Evolutionary conservation across 2,329 filamentous ascomycete genomes (phyloP).

Genomic region (Phyllosticta capitalensis): DNA sequence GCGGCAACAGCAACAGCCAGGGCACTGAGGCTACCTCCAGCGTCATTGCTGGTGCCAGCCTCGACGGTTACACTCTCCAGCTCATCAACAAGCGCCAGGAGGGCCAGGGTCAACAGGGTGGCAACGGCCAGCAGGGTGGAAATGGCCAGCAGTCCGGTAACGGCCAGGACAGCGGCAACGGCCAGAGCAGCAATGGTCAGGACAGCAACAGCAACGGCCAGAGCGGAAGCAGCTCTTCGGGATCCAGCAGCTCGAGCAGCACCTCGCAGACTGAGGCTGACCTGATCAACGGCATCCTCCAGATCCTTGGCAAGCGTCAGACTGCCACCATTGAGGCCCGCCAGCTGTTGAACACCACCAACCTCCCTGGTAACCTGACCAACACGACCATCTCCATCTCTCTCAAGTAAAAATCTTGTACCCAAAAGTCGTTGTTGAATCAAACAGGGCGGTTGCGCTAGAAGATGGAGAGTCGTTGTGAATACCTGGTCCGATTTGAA

Average conservation of each 20-base stretch:
- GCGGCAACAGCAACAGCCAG: neutral
- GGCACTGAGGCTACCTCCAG: neutral
- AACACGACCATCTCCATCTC: neutral
- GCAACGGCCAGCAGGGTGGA: neutral
- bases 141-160: neutral
- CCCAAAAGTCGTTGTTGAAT: neutral
- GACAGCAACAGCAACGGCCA: neutral
- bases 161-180: neutral
- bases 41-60: no score
- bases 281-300: neutral
- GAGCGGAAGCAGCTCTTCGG: neutral
- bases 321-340: neutral
- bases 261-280: neutral
- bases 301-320: neutral
- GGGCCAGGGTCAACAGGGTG: neutral
- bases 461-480: neutral
- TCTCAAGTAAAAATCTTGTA: neutral
- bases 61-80: no score
- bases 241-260: neutral
- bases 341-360: neutral
- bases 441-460: neutral
- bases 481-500: neutral
- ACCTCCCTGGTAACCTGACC: neutral
- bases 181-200: neutral
- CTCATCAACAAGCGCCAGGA: neutral